phyloP scores from a whole-genome alignment of 2,329 filamentous ascomycete genomes.

The Trichophyton simii region DNA sequence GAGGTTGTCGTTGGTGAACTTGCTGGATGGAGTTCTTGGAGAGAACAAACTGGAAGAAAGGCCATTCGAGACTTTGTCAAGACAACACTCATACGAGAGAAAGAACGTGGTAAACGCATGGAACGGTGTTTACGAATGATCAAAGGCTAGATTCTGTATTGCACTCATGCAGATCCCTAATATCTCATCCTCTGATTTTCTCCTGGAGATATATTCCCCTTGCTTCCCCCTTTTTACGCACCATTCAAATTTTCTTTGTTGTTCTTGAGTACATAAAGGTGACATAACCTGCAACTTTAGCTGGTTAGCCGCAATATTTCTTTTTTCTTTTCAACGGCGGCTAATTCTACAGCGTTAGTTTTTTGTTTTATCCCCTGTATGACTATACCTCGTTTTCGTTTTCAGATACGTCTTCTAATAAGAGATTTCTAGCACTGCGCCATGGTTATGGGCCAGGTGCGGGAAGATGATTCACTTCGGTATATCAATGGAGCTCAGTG shows the following conservation, averaged over 20 bases:
- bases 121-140: conserved; percentile 61
- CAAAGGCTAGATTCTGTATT: conserved; percentile 15
- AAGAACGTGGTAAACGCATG: conserved; percentile 66
- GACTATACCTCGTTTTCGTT: not conserved
- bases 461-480: not conserved
- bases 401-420: not conserved
- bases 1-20: conserved; percentile 84
- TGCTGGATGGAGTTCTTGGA: conserved; percentile 85
- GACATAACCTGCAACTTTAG: not conserved
- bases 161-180: not conserved
- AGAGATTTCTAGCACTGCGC: not conserved
- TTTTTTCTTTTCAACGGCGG: not conserved
- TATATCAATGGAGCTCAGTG: not conserved
- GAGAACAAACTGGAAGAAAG: conserved; percentile 61
- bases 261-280: not conserved
- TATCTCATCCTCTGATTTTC: not conserved
- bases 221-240: not conserved
- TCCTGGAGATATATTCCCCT: not conserved
- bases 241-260: not conserved
- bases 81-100: conserved; percentile 68
- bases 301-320: not conserved
- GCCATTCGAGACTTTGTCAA: conserved; percentile 65
- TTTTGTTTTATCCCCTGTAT: not conserved
- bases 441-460: not conserved
- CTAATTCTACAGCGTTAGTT: not conserved